These are phyloP conservation scores for Calonectria crousiana DNA, from an alignment of 2,329 filamentous ascomycete genomes.

Conservation along the genomic window DNA sequence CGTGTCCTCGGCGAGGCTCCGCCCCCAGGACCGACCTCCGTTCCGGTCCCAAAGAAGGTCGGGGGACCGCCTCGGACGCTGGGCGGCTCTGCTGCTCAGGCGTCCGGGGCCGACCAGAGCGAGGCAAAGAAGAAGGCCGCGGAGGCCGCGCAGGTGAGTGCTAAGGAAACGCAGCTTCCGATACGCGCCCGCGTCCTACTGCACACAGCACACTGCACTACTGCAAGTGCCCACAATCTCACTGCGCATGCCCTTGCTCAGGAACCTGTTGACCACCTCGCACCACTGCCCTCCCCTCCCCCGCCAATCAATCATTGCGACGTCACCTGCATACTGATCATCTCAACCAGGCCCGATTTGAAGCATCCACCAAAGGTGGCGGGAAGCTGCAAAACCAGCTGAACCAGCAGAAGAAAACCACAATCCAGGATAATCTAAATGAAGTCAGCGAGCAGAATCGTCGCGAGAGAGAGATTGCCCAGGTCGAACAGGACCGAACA, in stretches of 20 bases:
- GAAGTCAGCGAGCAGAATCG: background rate
- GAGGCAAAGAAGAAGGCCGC: conserved; percentile 82
- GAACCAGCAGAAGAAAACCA: conserved; percentile 53
- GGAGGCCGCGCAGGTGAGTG: conserved; percentile 83
- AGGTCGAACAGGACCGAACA: background rate
- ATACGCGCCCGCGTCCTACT: background rate
- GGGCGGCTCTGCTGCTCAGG: conserved; percentile 60
- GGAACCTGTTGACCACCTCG: background rate
- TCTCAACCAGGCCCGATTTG: conserved; percentile 72
- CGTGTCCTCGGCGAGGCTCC: conserved; percentile 73
- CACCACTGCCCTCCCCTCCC: too few species aligned
- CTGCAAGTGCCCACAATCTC: background rate
- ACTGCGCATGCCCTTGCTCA: background rate
- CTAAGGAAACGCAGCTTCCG: background rate
- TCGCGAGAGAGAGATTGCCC: background rate
- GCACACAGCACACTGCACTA: background rate
- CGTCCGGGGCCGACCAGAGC: conserved; percentile 48
- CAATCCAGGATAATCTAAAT: background rate
- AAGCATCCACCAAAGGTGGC: conserved; percentile 67
- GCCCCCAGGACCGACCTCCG: conserved; percentile 60
- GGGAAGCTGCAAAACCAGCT: conserved; percentile 80
- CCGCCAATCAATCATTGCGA: background rate
- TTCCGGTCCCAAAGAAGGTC: conserved; percentile 65
- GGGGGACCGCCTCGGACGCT: conserved; percentile 73
- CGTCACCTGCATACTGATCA: background rate